These are phyloP conservation scores for Ceratobasidium sp. DNA, from an alignment of 1,284 basidiomycete species.

Conservation along the genomic window DNA sequence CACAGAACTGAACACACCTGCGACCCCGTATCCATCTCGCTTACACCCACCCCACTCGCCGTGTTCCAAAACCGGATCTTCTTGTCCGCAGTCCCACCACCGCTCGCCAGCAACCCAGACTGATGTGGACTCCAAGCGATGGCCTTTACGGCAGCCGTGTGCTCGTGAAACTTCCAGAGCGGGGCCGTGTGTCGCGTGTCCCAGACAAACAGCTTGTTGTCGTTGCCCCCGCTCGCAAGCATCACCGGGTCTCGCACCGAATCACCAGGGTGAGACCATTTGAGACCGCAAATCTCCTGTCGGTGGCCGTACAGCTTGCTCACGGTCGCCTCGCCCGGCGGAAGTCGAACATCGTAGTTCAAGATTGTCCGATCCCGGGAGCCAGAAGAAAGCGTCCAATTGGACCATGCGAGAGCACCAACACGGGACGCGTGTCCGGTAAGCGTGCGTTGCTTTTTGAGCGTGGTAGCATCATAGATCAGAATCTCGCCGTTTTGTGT, in stretches of 20 bases:
- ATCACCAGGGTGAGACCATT: conserved; percentile 78
- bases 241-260: conserved; percentile 62
- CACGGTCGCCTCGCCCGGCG: conserved; percentile 76
- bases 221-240: conserved; percentile 94
- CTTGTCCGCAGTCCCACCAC: conserved; percentile 98
- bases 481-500: conserved; percentile 87
- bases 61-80: conserved; percentile 99
- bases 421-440: conserved; percentile 89
- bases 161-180: conserved; percentile 93
- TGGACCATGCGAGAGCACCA: conserved; percentile 94
- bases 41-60: conserved; percentile 81
- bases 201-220: conserved; percentile 99
- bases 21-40: conserved; percentile 89
- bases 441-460: conserved; percentile 76
- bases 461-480: conserved; percentile 91
- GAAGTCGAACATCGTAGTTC: conserved; percentile 87
- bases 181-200: conserved; percentile 65
- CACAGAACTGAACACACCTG: conserved; percentile 65
- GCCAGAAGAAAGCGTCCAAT: conserved; percentile 87
- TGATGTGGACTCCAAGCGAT: conserved; percentile 98
- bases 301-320: conserved; percentile 68
- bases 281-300: conserved; percentile 96
- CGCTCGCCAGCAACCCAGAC: conserved; percentile 88
- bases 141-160: conserved; percentile 96
- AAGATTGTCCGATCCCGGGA: conserved; percentile 91